Evolutionary conservation across 2,329 filamentous ascomycete genomes (phyloP).

Genomic region (Coleophoma crateriformis): DNA sequence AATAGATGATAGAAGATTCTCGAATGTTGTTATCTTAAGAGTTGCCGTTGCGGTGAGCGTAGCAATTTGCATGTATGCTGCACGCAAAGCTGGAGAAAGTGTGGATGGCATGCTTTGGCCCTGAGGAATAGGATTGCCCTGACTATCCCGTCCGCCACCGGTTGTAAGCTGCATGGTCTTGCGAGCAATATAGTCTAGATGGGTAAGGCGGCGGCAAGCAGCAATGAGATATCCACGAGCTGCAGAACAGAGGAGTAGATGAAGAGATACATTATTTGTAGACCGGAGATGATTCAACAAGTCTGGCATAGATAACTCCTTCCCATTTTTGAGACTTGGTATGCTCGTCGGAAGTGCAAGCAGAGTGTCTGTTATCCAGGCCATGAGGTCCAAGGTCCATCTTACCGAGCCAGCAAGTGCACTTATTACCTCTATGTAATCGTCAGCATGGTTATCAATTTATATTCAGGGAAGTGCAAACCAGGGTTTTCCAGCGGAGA

Average conservation of each 20-base stretch:
- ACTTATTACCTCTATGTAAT: slow-evolving; percentile 58
- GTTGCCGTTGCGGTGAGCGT: slow-evolving; percentile 20
- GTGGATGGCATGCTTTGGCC: background rate
- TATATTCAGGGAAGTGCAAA: slow-evolving; percentile 24
- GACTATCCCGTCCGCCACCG: slow-evolving; percentile 5
- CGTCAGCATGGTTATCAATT: background rate
- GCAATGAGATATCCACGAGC: slow-evolving; percentile 68
- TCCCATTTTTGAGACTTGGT: slow-evolving; percentile 36
- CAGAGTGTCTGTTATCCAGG: slow-evolving; percentile 55
- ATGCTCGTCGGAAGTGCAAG: slow-evolving; percentile 49
- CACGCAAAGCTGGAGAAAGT: slow-evolving; percentile 17
- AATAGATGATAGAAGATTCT: slow-evolving; percentile 21
- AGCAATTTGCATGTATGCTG: slow-evolving; percentile 25
- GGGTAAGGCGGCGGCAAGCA: slow-evolving; percentile 57
- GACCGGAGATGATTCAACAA: slow-evolving; percentile 46
- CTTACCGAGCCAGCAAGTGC: slow-evolving; percentile 68
- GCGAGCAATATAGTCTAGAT: slow-evolving; percentile 40
- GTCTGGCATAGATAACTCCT: slow-evolving; percentile 38
- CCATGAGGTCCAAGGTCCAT: slow-evolving; percentile 71
- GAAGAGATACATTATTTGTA: slow-evolving; percentile 52
- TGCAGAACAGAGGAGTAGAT: slow-evolving; percentile 66
- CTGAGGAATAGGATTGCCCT: background rate
- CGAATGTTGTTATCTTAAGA: slow-evolving; percentile 22
- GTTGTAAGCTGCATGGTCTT: slow-evolving; percentile 17
- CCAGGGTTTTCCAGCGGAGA: slow-evolving; percentile 60